Base-by-base conservation (phyloP, 768 basidiomycete genomes). In the Termitomyces sp. region DNA sequence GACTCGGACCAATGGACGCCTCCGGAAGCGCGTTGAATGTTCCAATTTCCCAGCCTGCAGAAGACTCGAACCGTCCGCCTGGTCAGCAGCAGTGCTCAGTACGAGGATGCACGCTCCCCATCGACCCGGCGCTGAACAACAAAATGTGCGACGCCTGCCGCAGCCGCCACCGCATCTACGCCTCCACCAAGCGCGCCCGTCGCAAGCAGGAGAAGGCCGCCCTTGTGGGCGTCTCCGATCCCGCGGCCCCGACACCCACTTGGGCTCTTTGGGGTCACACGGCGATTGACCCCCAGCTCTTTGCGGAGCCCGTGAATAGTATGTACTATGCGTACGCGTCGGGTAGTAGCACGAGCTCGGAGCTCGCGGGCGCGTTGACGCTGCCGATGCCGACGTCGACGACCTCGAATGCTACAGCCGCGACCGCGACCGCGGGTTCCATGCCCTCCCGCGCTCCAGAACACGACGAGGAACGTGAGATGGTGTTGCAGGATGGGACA, bases 131-230 rank as follows among this genome's bases (percentile, higher is more conserved):
- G 5, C 42, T 58, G 1, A 38, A 47, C 4, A 75, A 70, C 65
- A 82, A 78, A 67, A 83, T 83, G 82, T 84, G 82, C 72, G 76
- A 80, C 21, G 61, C 59, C 0, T 83, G 82, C 68, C 72, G 82
- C 23, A 72, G 74, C 37, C 73, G 78, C 17, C 82, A 83, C 63
- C 75, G 81, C 27, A 66, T 75, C 5, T 83, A 84, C 48, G 81
- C 79, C 10, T 76, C 65, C 35, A 80, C 81, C 4, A 82, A 82
- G 63, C 69, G 81, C 16, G 75, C 76, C 5, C 74, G 76, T 54
- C 68, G 80, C 56, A 83, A 82, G 65, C 61, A 73, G 60, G 82
- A 84, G 65, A 83, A 82, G 65, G 75, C 74, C 0, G 72, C 75
- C 6, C 61, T 75, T 9, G 58, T 48, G 31, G 60, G 54, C 31